Conservation (phyloP, 495 filamentous ascomycete species). For the Penicillium crystallinum region DNA sequence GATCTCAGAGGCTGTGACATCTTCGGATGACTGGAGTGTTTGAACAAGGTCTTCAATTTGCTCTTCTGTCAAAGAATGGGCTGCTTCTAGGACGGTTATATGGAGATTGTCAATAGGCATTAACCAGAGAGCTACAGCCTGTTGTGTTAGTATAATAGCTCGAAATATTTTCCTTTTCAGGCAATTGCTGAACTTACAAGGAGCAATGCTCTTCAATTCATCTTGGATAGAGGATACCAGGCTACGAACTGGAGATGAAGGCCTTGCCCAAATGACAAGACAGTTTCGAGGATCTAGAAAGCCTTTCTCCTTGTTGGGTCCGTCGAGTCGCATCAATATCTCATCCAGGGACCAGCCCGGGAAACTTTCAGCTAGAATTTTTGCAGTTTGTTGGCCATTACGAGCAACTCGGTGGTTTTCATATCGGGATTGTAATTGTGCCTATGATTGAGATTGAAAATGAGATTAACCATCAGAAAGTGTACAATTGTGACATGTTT, state of each 20-base stretch:
- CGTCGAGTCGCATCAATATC: conserved; percentile 60
- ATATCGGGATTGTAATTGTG: conserved; percentile 64
- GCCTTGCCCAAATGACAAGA: conserved; percentile 80
- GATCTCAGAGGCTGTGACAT: conserved; percentile 40
- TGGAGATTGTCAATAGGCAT: conserved; percentile 72
- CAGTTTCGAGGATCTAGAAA: conserved; percentile 70
- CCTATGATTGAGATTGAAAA: too few species aligned
- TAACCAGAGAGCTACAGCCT: conserved; percentile 63
- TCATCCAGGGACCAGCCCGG: conserved; percentile 64
- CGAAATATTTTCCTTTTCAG: not conserved
- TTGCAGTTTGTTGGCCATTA: conserved; percentile 64
- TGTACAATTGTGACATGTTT: too few species aligned
- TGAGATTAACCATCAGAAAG: too few species aligned
- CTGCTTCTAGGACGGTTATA: conserved; percentile 51
- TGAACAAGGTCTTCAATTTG: conserved; percentile 17
- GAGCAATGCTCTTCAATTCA: conserved; percentile 52
- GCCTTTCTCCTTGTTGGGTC: conserved; percentile 55
- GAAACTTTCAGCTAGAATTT: conserved; percentile 62
- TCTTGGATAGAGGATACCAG: conserved; percentile 60
- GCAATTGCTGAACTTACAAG: conserved; percentile 47
- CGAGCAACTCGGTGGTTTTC: conserved; percentile 60
- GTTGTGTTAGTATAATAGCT: not conserved
- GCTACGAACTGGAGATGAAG: conserved; percentile 57
- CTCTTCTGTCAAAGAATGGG: conserved; percentile 15
- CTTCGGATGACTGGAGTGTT: conserved; percentile 40